Percentiles rank a stretch among this genome's conserved stretches.
phyloP scores from a whole-genome alignment of 305 asterid genomes.

The Petunia hybrid region DNA sequence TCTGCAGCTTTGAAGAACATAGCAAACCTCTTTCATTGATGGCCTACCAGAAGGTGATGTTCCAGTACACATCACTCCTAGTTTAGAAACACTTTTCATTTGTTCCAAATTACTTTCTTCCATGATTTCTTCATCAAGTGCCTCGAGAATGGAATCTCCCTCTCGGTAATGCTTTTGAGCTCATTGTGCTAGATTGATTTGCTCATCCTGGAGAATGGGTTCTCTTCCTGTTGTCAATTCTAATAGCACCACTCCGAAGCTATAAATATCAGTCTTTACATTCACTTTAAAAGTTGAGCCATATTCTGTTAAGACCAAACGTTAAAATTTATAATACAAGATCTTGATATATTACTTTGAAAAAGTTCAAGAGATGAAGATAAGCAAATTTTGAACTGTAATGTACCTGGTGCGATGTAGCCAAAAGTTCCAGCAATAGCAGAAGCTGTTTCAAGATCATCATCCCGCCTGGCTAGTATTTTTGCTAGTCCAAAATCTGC shows the following conservation, averaged over 20 bases:
- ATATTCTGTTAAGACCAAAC: slow-evolving; percentile 11
- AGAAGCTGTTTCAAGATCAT: slow-evolving; percentile 73
- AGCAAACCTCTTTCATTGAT: slow-evolving; percentile 33
- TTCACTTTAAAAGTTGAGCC: not conserved
- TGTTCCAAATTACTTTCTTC: slow-evolving; percentile 31
- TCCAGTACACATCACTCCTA: slow-evolving; percentile 34
- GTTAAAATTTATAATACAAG: not conserved
- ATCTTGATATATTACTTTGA: too few species aligned
- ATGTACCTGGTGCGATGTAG: slow-evolving; percentile 83
- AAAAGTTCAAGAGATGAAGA: not conserved
- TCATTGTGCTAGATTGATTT: slow-evolving; percentile 36
- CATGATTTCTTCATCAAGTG: slow-evolving; percentile 35
- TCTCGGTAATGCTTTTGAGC: slow-evolving; percentile 13
- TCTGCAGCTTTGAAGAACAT: slow-evolving; percentile 24
- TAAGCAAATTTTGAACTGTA: not conserved
- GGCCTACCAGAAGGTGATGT: slow-evolving; percentile 28
- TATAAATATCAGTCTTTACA: slow-evolving; percentile 30
- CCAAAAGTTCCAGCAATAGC: slow-evolving; percentile 90
- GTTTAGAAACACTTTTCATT: slow-evolving; percentile 22
- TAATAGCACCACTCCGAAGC: slow-evolving; percentile 30
- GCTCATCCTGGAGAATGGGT: slow-evolving; percentile 1
- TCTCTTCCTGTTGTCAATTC: slow-evolving; percentile 33
- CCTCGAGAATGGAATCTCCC: slow-evolving; percentile 10
- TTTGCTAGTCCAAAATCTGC: slow-evolving; percentile 73
- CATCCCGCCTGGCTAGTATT: slow-evolving; percentile 50